Percentiles rank a stretch among this genome's conserved stretches.
Conservation (phyloP, 495 filamentous ascomycete genomes). For the Lasiosphaeria ovina region DNA sequence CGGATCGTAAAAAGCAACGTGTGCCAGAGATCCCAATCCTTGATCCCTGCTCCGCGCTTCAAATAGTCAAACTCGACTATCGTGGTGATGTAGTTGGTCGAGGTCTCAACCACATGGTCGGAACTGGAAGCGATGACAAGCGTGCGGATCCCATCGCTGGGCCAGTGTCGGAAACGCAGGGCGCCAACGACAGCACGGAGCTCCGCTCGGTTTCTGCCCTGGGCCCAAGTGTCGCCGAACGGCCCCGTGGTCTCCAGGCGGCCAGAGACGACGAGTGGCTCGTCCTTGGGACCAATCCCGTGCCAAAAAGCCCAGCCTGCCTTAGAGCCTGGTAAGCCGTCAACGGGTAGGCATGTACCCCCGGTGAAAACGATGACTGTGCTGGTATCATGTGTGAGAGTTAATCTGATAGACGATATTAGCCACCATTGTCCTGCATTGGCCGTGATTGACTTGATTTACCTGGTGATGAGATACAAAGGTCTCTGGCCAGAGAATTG, state of each 20-base stretch:
- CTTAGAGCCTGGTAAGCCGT: slow-evolving; percentile 31
- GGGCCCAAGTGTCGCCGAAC: slow-evolving; percentile 26
- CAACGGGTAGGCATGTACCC: no score
- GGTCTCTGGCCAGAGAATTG: no score
- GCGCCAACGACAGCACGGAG: slow-evolving; percentile 44
- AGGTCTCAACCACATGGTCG: slow-evolving; percentile 40
- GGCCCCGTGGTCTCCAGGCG: slow-evolving; percentile 37
- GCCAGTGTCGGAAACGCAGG: slow-evolving; percentile 36
- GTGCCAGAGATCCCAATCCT: slow-evolving; percentile 47
- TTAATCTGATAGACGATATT: no score
- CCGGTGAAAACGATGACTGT: no score
- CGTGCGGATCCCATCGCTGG: slow-evolving; percentile 35
- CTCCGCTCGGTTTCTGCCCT: slow-evolving; percentile 47
- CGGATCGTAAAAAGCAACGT: slow-evolving; percentile 37
- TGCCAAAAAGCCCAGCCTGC: slow-evolving; percentile 40
- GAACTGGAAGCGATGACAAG: slow-evolving; percentile 50
- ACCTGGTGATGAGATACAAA: no score
- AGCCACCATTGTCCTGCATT: no score
- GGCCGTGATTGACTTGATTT: no score
- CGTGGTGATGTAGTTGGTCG: slow-evolving; percentile 37
- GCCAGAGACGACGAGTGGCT: slow-evolving; percentile 13
- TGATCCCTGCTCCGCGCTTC: slow-evolving; percentile 24
- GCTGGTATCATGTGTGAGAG: no score
- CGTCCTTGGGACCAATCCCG: slow-evolving; percentile 8
- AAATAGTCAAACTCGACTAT: slow-evolving; percentile 45